Evolutionary conservation across 2,329 filamentous ascomycete species (phyloP).

Genomic region (Myriosclerotinia curreyana): DNA sequence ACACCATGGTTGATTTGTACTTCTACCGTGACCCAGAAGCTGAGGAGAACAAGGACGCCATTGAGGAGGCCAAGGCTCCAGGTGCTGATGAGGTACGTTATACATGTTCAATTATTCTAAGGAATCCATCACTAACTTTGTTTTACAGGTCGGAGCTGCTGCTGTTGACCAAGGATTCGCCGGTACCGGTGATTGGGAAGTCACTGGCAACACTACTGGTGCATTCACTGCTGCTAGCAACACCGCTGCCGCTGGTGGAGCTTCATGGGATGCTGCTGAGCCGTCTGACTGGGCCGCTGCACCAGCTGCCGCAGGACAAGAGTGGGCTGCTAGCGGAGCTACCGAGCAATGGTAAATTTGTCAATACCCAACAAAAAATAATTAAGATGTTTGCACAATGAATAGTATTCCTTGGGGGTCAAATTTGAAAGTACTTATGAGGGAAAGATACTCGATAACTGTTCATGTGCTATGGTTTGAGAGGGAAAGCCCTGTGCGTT

Average conservation of each 20-base stretch:
- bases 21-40: constrained; percentile 99
- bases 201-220: constrained; percentile 60
- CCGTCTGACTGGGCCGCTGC: constrained; percentile 48
- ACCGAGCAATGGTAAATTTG: constrained; percentile 39
- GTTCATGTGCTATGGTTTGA: constrained; percentile 44
- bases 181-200: constrained; percentile 73
- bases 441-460: constrained; percentile 92
- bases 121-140: constrained; percentile 10
- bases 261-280: constrained; percentile 59
- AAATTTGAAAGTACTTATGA: constrained; percentile 82
- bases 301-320: constrained; percentile 45
- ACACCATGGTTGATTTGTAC: constrained; percentile 99
- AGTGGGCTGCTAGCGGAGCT: constrained; percentile 54
- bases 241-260: constrained; percentile 57
- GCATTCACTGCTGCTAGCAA: constrained; percentile 56
- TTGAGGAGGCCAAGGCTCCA: constrained; percentile 82
- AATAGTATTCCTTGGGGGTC: constrained; percentile 42
- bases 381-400: constrained; percentile 27
- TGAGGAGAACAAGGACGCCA: constrained; percentile 97
- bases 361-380: constrained; percentile 26
- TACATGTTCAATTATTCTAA: too few relatives aligned
- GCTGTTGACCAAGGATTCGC: constrained; percentile 78
- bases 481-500: constrained; percentile 98
- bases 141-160: constrained; percentile 57
- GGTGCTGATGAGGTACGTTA: constrained; percentile 64